Conservation (phyloP, 306 rosid genomes). For the Sesbania bispinosa region DNA sequence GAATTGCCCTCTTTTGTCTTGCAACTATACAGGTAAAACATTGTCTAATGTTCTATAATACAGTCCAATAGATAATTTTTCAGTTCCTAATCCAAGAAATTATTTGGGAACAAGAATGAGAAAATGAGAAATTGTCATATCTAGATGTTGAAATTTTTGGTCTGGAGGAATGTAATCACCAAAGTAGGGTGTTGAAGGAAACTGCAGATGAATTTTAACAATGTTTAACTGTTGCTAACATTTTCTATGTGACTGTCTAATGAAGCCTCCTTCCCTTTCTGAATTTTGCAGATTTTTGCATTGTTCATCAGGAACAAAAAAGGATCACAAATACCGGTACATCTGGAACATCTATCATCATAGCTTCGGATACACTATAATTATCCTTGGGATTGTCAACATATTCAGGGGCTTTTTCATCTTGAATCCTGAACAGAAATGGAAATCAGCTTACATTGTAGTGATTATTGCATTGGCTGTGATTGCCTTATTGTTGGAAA, state of each 20-base stretch:
- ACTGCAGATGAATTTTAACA: no score
- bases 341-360: constrained; percentile 91
- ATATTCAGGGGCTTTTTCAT: constrained; percentile 67
- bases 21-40: constrained; percentile 70
- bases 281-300: constrained; percentile 58
- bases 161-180: no score
- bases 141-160: no score
- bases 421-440: constrained; percentile 47
- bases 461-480: constrained; percentile 46
- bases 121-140: no score
- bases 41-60: neutral
- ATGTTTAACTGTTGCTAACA: no score
- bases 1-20: constrained; percentile 67
- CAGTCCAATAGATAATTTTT: neutral
- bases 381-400: constrained; percentile 60
- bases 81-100: no score
- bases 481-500: constrained; percentile 58
- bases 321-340: constrained; percentile 65
- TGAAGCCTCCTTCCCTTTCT: neutral
- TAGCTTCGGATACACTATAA: constrained; percentile 52
- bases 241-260: neutral
- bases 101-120: no score
- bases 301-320: constrained; percentile 69
- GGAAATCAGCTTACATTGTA: constrained; percentile 53
- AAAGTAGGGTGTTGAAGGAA: no score